Conservation (phyloP, 2,329 filamentous ascomycete genomes). For the Sphaerostilbella broomeana region DNA sequence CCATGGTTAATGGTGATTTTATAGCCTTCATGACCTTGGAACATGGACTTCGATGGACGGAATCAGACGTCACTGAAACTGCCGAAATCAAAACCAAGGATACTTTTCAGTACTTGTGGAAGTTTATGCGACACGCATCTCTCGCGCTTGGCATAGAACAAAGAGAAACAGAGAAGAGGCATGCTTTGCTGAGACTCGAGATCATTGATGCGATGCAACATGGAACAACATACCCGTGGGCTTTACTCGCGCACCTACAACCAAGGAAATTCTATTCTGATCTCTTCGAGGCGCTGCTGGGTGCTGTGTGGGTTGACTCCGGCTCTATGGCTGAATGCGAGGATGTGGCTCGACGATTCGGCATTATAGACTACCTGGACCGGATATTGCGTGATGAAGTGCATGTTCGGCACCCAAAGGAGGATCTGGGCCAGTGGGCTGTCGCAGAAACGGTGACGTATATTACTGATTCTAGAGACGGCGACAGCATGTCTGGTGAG, state of each 20-base stretch:
- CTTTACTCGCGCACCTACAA: conserved; percentile 55
- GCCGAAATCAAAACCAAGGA: conserved; percentile 17
- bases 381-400: conserved; percentile 54
- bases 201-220: conserved; percentile 46
- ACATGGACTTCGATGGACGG: conserved; percentile 18
- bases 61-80: conserved; percentile 15
- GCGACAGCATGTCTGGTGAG: conserved; percentile 15
- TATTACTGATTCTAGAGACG: conserved; percentile 25
- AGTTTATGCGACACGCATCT: conserved; percentile 58
- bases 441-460: conserved; percentile 50
- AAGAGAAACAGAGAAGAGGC: conserved; percentile 36
- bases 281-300: conserved; percentile 72
- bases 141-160: conserved; percentile 42
- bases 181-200: conserved; percentile 39
- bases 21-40: conserved; percentile 69
- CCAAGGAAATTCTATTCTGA: conserved; percentile 78
- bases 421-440: conserved; percentile 57
- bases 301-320: conserved; percentile 77
- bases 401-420: conserved; percentile 58
- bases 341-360: conserved; percentile 53
- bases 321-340: conserved; percentile 56
- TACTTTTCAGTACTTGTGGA: conserved; percentile 49
- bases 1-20: conserved; percentile 73
- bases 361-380: conserved; percentile 57
- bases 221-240: conserved; percentile 67